Percentiles rank a stretch among this genome's conserved stretches.
phyloP scores from a whole-genome alignment of 495 filamentous ascomycete genomes.

The Aspergillus hancockii region DNA sequence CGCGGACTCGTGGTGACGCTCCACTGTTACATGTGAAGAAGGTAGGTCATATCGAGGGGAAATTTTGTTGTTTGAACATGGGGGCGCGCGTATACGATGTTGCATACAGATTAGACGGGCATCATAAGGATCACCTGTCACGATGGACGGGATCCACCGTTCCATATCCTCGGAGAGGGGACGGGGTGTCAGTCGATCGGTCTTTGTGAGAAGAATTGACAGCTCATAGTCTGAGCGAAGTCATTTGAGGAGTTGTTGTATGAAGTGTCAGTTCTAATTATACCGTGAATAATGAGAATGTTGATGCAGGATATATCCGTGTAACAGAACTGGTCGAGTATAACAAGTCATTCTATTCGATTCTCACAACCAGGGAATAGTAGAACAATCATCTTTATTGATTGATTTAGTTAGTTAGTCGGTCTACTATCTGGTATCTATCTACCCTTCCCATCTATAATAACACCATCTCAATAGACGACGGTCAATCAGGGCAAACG shows the following conservation, averaged over 20 bases:
- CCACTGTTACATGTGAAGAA: slow-evolving; percentile 7
- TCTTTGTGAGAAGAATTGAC: background rate
- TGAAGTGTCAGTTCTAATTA: background rate
- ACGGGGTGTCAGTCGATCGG: slow-evolving; percentile 1
- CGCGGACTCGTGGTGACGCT: slow-evolving; percentile 11
- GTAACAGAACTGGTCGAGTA: background rate
- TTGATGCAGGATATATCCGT: background rate
- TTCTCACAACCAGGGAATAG: too few relatives aligned
- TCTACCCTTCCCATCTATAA: background rate
- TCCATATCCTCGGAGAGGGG: background rate
- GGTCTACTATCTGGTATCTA: background rate
- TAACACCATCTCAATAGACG: background rate
- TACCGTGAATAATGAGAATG: background rate
- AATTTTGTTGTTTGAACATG: background rate
- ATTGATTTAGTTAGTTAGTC: background rate
- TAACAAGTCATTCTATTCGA: background rate
- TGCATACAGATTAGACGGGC: background rate
- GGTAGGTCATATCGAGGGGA: background rate
- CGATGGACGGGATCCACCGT: background rate
- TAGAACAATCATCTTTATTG: background rate
- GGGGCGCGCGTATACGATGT: background rate
- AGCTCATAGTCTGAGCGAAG: slow-evolving; percentile 1
- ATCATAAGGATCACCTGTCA: background rate
- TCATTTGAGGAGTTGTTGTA: background rate
- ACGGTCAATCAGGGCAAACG: slow-evolving; percentile 8